Conservation (phyloP, 352 stramenopile genomes). For the Pythium chondricola region DNA sequence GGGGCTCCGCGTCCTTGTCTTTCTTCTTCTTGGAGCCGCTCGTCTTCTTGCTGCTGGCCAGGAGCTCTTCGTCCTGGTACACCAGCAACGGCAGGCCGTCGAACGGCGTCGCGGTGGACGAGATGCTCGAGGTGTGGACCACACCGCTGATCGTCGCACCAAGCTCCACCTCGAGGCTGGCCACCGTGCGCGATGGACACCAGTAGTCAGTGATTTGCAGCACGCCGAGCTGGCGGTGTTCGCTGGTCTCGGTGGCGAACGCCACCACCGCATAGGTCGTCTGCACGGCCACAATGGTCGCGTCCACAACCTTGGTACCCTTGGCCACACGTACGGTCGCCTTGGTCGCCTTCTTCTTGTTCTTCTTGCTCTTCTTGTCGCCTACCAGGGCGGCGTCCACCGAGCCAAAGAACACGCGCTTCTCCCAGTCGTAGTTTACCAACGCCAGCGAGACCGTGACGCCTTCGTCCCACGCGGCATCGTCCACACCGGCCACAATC, state of each 20-base stretch:
- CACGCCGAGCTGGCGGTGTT: slow-evolving; percentile 39
- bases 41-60: slow-evolving; percentile 23
- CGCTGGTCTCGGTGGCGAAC: slow-evolving; percentile 34
- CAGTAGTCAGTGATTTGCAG: slow-evolving; percentile 75
- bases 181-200: slow-evolving; percentile 55
- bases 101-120: slow-evolving; percentile 55
- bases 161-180: slow-evolving; percentile 48
- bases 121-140: slow-evolving; percentile 38
- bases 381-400: slow-evolving; percentile 43
- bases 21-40: slow-evolving; percentile 23
- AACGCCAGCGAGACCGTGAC: slow-evolving; percentile 68
- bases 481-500: slow-evolving; percentile 43
- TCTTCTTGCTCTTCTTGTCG: slow-evolving; percentile 56
- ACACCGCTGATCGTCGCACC: slow-evolving; percentile 25
- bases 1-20: slow-evolving; percentile 25
- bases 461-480: slow-evolving; percentile 44
- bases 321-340: slow-evolving; percentile 51
- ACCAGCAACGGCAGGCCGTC: slow-evolving; percentile 61
- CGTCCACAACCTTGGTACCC: slow-evolving; percentile 28
- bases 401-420: slow-evolving; percentile 69
- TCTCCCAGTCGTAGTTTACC: slow-evolving; percentile 84
- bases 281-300: slow-evolving; percentile 40
- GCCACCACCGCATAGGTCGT: slow-evolving; percentile 61
- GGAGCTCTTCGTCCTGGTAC: slow-evolving; percentile 42
- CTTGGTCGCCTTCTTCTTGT: slow-evolving; percentile 57